A percentile compares a stretch with the other conserved stretches of the same genome.
phyloP scores from a whole-genome alignment of 306 rosid genomes.

The Lathyrus sativus region DNA sequence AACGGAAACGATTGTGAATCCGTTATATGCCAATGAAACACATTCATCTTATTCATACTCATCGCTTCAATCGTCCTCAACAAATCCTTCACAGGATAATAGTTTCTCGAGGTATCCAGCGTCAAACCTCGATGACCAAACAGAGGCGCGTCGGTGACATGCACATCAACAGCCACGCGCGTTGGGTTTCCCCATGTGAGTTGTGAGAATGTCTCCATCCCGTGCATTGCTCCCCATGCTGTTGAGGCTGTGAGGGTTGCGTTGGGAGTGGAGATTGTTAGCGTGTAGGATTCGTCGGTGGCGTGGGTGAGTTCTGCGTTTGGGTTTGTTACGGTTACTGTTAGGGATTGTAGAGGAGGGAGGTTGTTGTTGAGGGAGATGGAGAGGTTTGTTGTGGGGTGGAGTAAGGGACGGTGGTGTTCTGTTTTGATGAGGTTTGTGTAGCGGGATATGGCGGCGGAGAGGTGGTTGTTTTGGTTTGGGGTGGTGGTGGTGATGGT shows the following conservation, averaged over 20 bases:
- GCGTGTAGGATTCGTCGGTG: conserved; percentile 73
- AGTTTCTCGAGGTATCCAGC: conserved; percentile 86
- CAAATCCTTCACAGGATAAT: conserved; percentile 55
- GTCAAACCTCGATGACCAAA: conserved; percentile 60
- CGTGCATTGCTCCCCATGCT: conserved; percentile 80
- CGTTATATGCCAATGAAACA: conserved; percentile 86
- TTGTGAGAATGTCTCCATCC: conserved; percentile 82
- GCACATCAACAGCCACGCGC: conserved; percentile 49
- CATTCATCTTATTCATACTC: conserved; percentile 82
- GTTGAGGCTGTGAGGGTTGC: conserved; percentile 54
- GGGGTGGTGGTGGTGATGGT: conserved; percentile 46
- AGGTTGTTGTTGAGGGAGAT: conserved; percentile 22
- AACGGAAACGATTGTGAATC: conserved; percentile 87
- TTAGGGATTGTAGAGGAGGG: conserved; percentile 51
- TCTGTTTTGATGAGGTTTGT: conserved; percentile 56
- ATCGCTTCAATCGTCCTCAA: conserved; percentile 68
- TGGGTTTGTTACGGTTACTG: conserved; percentile 43
- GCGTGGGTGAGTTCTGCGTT: conserved; percentile 54
- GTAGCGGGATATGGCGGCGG: conserved; percentile 62
- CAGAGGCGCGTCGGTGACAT: conserved; percentile 59
- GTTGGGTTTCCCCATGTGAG: conserved; percentile 68
- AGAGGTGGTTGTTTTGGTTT: conserved; percentile 48
- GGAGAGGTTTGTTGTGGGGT: conserved; percentile 43
- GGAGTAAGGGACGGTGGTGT: conserved; percentile 57
- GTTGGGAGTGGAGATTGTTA: conserved; percentile 41